Percentiles rank a stretch among this genome's conserved stretches.
Conservation (phyloP, 2,329 filamentous ascomycete species). For the Tolypocladium ovalisporum region DNA sequence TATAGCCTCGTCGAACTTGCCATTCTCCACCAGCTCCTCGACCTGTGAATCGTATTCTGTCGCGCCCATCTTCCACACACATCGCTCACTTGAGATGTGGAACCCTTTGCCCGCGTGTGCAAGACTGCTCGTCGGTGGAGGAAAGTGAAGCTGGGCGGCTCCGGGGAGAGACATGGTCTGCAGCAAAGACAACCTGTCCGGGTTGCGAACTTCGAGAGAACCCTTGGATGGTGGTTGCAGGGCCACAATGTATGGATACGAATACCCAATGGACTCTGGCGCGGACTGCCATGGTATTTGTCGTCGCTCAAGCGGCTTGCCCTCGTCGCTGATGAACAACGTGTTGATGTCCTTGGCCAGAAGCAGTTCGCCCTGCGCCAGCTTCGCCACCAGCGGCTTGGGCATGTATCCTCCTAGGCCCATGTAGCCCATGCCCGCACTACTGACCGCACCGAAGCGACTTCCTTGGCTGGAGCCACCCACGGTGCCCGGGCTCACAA, state of each 20-base stretch:
- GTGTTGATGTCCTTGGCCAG: slow-evolving; percentile 98
- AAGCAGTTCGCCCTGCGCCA: slow-evolving; percentile 74
- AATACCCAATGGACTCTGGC: slow-evolving; percentile 88
- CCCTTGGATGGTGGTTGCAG: slow-evolving; percentile 77
- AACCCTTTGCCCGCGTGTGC: slow-evolving; percentile 95
- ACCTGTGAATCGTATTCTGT: slow-evolving; percentile 87
- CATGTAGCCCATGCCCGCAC: slow-evolving; percentile 92
- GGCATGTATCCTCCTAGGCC: slow-evolving; percentile 86
- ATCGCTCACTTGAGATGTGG: slow-evolving; percentile 80
- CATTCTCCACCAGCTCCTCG: slow-evolving; percentile 63
- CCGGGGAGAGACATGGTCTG: slow-evolving; percentile 76
- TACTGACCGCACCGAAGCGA: slow-evolving; percentile 73
- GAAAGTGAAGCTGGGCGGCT: slow-evolving; percentile 79
- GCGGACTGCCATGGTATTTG: slow-evolving; percentile 89
- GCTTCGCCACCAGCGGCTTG: slow-evolving; percentile 73
- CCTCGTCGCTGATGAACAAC: slow-evolving; percentile 76
- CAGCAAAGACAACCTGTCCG: slow-evolving; percentile 78
- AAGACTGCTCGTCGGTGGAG: slow-evolving; percentile 85
- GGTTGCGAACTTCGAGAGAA: slow-evolving; percentile 80
- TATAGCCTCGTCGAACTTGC: slow-evolving; percentile 79
- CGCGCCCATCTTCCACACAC: slow-evolving; percentile 92
- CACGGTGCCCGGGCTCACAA: slow-evolving; percentile 65
- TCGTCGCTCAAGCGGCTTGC: slow-evolving; percentile 68
- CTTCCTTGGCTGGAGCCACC: slow-evolving; percentile 53
- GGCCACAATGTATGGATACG: slow-evolving; percentile 88